Percentiles rank a stretch among this genome's conserved stretches.
Evolutionary conservation across 768 basidiomycete species (phyloP).

Genomic region (Kwoniella europaea): DNA sequence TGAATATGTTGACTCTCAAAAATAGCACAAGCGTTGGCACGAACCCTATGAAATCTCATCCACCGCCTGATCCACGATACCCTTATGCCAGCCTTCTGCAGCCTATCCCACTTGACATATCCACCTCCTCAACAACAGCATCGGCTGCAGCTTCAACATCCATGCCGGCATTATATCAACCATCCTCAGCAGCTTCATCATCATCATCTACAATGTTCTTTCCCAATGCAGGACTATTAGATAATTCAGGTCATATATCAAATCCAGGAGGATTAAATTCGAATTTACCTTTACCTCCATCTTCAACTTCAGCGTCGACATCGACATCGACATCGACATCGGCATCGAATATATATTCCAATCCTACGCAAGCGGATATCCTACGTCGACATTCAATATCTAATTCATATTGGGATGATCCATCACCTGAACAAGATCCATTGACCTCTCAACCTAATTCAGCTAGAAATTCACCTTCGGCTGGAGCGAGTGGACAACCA

Average conservation of each 20-base stretch:
- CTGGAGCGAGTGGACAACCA: background rate
- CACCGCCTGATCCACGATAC: slow-evolving; percentile 25
- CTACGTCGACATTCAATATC: slow-evolving; percentile 18
- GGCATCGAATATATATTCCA: background rate
- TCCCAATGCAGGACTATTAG: background rate
- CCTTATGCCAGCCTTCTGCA: slow-evolving; percentile 22
- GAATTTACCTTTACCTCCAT: background rate
- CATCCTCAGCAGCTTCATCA: background rate
- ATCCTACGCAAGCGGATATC: slow-evolving; percentile 25
- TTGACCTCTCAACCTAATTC: slow-evolving; percentile 3
- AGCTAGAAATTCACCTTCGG: slow-evolving; percentile 7
- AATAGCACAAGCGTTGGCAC: background rate
- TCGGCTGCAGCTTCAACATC: background rate
- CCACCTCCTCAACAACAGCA: background rate
- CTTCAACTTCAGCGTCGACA: background rate
- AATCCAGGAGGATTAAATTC: background rate
- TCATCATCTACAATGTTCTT: background rate
- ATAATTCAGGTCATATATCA: background rate
- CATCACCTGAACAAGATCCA: slow-evolving; percentile 10
- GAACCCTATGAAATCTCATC: slow-evolving; percentile 14
- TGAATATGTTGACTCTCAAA: background rate
- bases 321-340: background rate
- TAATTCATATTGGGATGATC: slow-evolving; percentile 26
- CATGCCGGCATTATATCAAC: background rate
- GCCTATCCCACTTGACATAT: slow-evolving; percentile 12